These are phyloP conservation scores for Asterella californica DNA, from an alignment of 225 moss, liverwort and hornwort genomes.

Conservation along the genomic window DNA sequence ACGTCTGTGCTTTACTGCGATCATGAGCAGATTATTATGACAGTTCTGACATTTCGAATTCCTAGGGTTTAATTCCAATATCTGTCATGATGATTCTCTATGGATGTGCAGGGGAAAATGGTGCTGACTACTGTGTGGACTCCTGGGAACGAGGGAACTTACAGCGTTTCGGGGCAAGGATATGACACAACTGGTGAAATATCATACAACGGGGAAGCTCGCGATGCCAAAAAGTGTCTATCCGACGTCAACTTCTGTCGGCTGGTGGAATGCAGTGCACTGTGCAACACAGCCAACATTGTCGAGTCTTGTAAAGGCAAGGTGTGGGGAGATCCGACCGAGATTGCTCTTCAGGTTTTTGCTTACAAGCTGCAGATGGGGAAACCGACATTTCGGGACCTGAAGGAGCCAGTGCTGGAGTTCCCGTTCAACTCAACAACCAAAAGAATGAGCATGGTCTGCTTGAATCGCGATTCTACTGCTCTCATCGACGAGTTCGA, in stretches of 20 bases:
- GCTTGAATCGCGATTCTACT: not conserved
- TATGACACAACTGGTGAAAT: conserved; percentile 1
- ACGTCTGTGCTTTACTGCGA: too few relatives aligned
- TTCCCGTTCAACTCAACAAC: conserved; percentile 1
- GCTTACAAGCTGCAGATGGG: conserved; percentile 18
- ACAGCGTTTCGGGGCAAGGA: conserved; percentile 3
- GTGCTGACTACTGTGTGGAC: conserved; percentile 45
- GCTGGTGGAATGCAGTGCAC: conserved; percentile 55
- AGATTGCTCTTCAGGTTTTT: conserved; percentile 18
- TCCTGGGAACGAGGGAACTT: conserved; percentile 22
- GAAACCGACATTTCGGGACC: not conserved
- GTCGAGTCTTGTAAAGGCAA: conserved; percentile 45
- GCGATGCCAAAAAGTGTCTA: not conserved
- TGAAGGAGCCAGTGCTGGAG: conserved; percentile 2
- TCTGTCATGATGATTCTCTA: too few relatives aligned
- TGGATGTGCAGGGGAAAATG: conserved; percentile 49
- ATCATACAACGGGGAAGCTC: not conserved
- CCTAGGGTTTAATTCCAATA: too few relatives aligned
- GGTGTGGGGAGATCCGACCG: conserved; percentile 36
- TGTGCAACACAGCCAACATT: conserved; percentile 56
- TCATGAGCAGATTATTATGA: too few relatives aligned
- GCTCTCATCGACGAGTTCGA: not conserved
- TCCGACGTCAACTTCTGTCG: conserved; percentile 25
- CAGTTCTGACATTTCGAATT: too few relatives aligned
- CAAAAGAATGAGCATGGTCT: conserved; percentile 15